Percentiles rank a stretch among this genome's conserved stretches.
Evolutionary conservation across 2,329 filamentous ascomycete species (phyloP).

Genomic region (Colletotrichum godetiae): DNA sequence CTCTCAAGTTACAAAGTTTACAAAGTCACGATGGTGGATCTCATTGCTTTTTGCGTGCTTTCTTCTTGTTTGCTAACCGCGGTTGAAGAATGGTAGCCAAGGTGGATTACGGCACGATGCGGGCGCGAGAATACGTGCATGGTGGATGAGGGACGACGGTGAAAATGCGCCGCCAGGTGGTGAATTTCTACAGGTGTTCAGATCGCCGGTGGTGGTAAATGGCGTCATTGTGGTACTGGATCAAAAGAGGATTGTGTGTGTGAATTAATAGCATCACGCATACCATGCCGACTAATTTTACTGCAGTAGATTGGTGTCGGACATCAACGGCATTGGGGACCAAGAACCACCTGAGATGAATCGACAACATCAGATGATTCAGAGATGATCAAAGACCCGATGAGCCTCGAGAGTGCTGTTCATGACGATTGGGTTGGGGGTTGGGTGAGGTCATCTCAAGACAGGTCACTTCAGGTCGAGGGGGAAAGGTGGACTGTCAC

Average conservation of each 20-base stretch:
- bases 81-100: constrained; percentile 4
- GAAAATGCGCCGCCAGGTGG: background rate
- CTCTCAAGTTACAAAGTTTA: no score
- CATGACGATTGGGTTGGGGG: background rate
- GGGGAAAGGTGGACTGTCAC: no score
- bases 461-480: background rate
- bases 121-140: background rate
- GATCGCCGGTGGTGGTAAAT: background rate
- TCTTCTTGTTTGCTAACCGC: background rate
- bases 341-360: background rate
- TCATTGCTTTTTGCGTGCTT: background rate
- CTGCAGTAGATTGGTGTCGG: background rate
- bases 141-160: background rate
- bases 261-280: background rate
- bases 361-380: background rate
- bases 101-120: constrained; percentile 15
- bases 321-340: background rate
- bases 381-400: background rate
- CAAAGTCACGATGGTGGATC: constrained; percentile 5
- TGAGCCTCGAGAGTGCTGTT: background rate
- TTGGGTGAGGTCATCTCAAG: background rate
- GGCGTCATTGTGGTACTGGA: background rate
- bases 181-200: background rate
- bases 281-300: background rate
- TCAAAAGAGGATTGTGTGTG: background rate